Evolutionary conservation across 1,284 basidiomycete genomes (phyloP).

Genomic region (Thecaphora thlaspeos): DNA sequence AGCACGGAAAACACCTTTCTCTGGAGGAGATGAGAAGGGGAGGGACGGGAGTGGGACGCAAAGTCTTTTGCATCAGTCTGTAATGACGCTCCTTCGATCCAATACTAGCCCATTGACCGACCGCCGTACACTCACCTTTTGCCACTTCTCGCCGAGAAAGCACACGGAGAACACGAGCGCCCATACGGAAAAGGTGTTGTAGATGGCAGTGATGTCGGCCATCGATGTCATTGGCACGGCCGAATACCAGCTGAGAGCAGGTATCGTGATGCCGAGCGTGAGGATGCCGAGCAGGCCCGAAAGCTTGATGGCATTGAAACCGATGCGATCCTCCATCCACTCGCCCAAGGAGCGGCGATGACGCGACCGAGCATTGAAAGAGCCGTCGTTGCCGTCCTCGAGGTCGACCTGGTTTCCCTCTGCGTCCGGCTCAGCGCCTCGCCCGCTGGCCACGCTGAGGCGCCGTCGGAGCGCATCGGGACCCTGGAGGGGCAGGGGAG

Average conservation of each 20-base stretch:
- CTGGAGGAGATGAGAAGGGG: background rate
- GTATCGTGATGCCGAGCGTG: slow-evolving; percentile 51
- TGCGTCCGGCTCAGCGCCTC: slow-evolving; percentile 3
- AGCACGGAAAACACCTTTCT: slow-evolving; percentile 50
- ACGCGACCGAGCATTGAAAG: too few relatives aligned
- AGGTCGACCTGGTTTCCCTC: background rate
- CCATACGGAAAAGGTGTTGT: slow-evolving; percentile 57
- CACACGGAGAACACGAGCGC: slow-evolving; percentile 56
- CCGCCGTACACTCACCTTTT: slow-evolving; percentile 5
- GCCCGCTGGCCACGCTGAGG: slow-evolving; percentile 22
- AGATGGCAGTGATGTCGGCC: slow-evolving; percentile 57
- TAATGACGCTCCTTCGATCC: too few relatives aligned
- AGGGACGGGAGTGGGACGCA: too few relatives aligned
- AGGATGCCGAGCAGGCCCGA: slow-evolving; percentile 33
- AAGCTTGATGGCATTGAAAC: slow-evolving; percentile 28
- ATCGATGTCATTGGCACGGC: slow-evolving; percentile 55
- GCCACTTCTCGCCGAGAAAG: slow-evolving; percentile 53
- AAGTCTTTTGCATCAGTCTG: too few relatives aligned
- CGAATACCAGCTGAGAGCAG: slow-evolving; percentile 55
- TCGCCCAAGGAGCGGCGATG: background rate
- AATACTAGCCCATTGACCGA: too few relatives aligned
- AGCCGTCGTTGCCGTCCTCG: background rate
- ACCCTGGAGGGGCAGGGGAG: slow-evolving; percentile 12
- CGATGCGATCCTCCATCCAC: slow-evolving; percentile 19
- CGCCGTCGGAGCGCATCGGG: slow-evolving; percentile 28